Conservation (phyloP, 768 basidiomycete genomes). For the Boletus tylopilopsis region DNA sequence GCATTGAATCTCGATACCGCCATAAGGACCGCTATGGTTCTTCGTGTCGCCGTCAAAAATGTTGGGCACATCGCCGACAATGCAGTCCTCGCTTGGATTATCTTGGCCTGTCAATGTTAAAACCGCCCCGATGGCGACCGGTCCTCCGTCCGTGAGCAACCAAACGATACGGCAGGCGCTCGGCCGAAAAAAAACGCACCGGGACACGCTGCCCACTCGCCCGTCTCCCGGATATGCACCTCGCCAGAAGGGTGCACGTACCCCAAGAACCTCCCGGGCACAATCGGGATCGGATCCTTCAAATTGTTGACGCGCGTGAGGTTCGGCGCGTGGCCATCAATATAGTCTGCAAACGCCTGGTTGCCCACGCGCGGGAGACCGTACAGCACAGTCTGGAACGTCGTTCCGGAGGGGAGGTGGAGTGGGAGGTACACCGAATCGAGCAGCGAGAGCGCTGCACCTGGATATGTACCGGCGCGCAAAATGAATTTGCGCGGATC, state of each 20-base stretch:
- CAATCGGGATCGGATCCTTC: constrained; percentile 37
- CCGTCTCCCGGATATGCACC: constrained; percentile 39
- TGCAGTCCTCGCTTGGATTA: constrained; percentile 40
- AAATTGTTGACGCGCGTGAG: constrained; percentile 54
- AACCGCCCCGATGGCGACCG: too few species aligned
- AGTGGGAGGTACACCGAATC: constrained; percentile 36
- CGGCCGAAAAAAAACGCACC: constrained; percentile 32
- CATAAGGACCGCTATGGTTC: constrained; percentile 45
- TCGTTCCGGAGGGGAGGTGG: constrained; percentile 27
- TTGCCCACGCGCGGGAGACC: constrained; percentile 48
- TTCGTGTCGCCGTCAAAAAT: constrained; percentile 37
- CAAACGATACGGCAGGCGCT: too few species aligned
- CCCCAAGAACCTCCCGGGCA: constrained; percentile 32
- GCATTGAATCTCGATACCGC: constrained; percentile 22
- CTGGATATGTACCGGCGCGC: constrained; percentile 7
- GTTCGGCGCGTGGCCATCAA: constrained; percentile 40
- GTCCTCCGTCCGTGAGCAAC: too few species aligned
- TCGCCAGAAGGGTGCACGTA: constrained; percentile 40
- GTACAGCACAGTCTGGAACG: constrained; percentile 27
- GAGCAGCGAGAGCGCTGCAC: constrained; percentile 32
- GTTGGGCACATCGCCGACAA: constrained; percentile 27
- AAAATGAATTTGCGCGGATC: neutral
- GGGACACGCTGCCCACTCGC: constrained; percentile 52
- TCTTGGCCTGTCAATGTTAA: constrained; percentile 68
- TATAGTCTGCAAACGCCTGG: constrained; percentile 53